phyloP scores from a whole-genome alignment of 352 stramenopile species.

The Saprolegnia diclina region DNA sequence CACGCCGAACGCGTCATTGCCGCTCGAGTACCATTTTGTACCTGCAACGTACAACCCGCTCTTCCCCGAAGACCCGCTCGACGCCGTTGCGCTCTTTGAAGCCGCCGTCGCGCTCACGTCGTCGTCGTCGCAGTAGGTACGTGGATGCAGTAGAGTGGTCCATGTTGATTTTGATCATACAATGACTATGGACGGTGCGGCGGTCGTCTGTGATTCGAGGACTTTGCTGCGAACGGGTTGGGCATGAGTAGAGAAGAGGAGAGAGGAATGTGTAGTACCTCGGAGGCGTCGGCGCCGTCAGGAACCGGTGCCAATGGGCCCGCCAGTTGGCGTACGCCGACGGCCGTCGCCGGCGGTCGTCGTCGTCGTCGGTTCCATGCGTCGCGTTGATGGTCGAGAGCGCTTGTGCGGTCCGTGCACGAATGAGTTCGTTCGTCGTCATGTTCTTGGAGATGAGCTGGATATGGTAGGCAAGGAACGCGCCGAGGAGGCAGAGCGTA shows the following conservation, averaged over 20 bases:
- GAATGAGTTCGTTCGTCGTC: conserved; percentile 25
- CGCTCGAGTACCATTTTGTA: conserved; percentile 26
- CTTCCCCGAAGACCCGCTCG: conserved; percentile 19
- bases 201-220: not conserved
- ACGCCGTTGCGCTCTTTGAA: conserved; percentile 7
- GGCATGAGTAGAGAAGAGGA: not conserved
- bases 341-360: not conserved
- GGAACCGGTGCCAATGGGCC: not conserved
- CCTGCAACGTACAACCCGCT: conserved; percentile 17
- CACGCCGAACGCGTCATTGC: not conserved
- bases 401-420: not conserved
- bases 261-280: not conserved
- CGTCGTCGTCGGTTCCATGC: not conserved
- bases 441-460: conserved; percentile 14
- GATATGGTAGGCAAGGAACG: conserved; percentile 12
- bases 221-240: not conserved
- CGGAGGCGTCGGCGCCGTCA: not conserved
- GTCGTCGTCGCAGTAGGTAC: not conserved
- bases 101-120: not conserved
- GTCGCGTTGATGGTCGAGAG: not conserved
- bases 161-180: too few relatives aligned
- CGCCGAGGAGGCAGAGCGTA: not conserved
- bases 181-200: too few relatives aligned
- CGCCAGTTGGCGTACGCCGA: not conserved
- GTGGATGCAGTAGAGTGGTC: not conserved